phyloP scores from a whole-genome alignment of 352 stramenopile species.

The Globisporangium apiculatum region DNA sequence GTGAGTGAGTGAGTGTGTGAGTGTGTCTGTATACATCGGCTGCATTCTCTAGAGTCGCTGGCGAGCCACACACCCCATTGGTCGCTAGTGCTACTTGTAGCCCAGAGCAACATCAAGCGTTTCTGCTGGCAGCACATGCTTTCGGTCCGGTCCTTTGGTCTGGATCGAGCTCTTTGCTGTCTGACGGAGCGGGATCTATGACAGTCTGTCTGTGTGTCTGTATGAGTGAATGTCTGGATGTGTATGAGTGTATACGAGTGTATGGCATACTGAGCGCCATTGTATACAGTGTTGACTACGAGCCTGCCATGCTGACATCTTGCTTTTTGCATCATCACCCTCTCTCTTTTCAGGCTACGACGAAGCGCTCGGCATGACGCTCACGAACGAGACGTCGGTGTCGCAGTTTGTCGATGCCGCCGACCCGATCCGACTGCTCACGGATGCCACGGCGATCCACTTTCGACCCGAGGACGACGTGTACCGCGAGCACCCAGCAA shows the following conservation, averaged over 20 bases:
- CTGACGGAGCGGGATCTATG: constrained; percentile 76
- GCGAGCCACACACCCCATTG: constrained; percentile 59
- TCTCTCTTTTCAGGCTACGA: constrained; percentile 84
- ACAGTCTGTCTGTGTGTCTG: constrained; percentile 29
- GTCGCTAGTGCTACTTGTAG: constrained; percentile 85
- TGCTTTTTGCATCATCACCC: background rate
- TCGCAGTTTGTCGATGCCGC: constrained; percentile 82
- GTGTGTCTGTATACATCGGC: constrained; percentile 33
- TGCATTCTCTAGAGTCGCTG: constrained; percentile 90
- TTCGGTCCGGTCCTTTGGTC: constrained; percentile 15
- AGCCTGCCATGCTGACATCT: too few relatives aligned
- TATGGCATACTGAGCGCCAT: background rate
- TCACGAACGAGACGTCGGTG: constrained; percentile 82
- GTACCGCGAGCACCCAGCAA: constrained; percentile 75
- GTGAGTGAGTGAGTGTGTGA: constrained; percentile 19
- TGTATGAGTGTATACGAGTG: constrained; percentile 5
- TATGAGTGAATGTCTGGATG: too few relatives aligned
- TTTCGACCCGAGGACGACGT: constrained; percentile 84
- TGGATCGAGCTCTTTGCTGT: constrained; percentile 32
- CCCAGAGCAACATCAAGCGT: constrained; percentile 88
- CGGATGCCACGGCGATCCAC: constrained; percentile 90
- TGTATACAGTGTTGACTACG: too few relatives aligned
- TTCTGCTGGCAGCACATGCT: constrained; percentile 41
- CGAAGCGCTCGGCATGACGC: constrained; percentile 70
- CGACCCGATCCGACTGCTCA: constrained; percentile 95